Conservation (phyloP, 768 basidiomycete species). For the Trametes cubensis region DNA sequence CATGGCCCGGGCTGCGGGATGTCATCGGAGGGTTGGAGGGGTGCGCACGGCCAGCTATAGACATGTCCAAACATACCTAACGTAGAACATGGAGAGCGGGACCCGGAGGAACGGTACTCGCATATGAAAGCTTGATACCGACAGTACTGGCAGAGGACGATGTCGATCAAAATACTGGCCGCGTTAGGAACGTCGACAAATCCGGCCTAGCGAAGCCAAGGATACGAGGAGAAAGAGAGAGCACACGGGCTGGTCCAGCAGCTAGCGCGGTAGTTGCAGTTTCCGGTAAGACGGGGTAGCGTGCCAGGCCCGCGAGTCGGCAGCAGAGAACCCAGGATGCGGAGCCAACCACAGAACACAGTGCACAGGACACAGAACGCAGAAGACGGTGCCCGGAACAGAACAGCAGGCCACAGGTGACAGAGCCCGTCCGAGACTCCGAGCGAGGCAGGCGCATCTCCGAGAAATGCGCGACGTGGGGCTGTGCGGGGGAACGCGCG, state of each 20-base stretch:
- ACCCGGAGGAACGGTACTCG: conserved; percentile 12
- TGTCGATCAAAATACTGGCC: conserved; percentile 7
- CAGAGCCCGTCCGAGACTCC: neutral
- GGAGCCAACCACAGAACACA: neutral
- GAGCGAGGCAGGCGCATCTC: conserved; percentile 7
- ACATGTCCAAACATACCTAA: neutral
- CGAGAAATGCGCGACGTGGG: conserved; percentile 21
- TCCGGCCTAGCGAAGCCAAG: neutral
- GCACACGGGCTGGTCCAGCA: conserved; percentile 2
- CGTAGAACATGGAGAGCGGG: conserved; percentile 3
- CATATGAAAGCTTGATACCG: conserved; percentile 9
- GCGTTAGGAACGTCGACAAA: neutral
- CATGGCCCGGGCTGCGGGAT: conserved; percentile 3
- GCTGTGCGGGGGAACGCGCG: conserved; percentile 21
- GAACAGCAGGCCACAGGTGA: neutral
- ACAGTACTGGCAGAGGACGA: neutral
- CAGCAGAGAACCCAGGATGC: neutral
- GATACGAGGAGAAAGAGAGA: neutral
- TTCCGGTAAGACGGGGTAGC: neutral
- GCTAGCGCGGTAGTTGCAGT: neutral
- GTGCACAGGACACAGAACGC: too few relatives aligned
- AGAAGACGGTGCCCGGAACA: too few relatives aligned
- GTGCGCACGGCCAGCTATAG: neutral
- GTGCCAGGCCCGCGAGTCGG: too few relatives aligned
- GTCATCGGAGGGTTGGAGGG: conserved; percentile 6